Conservation (phyloP, 306 rosid species). For the Casuarina equisetifolia region DNA sequence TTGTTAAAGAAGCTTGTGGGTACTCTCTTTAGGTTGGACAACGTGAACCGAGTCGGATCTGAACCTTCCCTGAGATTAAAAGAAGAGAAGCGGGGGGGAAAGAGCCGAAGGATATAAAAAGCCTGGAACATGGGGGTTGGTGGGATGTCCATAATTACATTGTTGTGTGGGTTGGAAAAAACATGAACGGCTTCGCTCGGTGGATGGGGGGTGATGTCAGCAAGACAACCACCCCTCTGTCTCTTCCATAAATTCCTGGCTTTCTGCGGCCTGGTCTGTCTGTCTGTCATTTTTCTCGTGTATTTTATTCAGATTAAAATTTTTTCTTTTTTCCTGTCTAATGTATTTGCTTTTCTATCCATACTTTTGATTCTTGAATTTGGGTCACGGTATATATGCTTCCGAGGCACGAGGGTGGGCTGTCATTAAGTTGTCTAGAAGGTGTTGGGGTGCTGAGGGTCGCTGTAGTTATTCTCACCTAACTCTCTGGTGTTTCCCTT, state of each 20-base stretch:
- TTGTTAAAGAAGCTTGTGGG: not conserved
- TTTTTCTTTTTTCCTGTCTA: not conserved
- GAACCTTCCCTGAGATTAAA: not conserved
- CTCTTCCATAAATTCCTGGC: conserved; percentile 31
- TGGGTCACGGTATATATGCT: too few relatives aligned
- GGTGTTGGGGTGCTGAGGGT: conserved; percentile 23
- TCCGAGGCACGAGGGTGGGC: not conserved
- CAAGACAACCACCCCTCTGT: conserved; percentile 21
- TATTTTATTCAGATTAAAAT: not conserved
- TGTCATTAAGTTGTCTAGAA: conserved; percentile 22
- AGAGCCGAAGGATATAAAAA: not conserved
- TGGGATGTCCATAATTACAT: conserved; percentile 3
- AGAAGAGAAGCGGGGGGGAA: not conserved
- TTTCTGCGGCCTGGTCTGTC: not conserved
- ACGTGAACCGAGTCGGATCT: not conserved
- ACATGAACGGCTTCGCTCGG: conserved; percentile 31
- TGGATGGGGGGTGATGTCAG: conserved; percentile 35
- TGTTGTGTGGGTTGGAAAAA: not conserved
- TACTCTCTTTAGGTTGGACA: not conserved
- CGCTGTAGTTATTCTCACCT: conserved; percentile 22
- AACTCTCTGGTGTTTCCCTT: conserved; percentile 17
- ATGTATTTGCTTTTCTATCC: not conserved
- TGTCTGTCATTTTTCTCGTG: not conserved
- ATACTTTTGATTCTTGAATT: not conserved
- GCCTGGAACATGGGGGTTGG: conserved; percentile 6